phyloP scores from a whole-genome alignment of 2,329 filamentous ascomycete species.

The Calonectria pauciramosa region DNA sequence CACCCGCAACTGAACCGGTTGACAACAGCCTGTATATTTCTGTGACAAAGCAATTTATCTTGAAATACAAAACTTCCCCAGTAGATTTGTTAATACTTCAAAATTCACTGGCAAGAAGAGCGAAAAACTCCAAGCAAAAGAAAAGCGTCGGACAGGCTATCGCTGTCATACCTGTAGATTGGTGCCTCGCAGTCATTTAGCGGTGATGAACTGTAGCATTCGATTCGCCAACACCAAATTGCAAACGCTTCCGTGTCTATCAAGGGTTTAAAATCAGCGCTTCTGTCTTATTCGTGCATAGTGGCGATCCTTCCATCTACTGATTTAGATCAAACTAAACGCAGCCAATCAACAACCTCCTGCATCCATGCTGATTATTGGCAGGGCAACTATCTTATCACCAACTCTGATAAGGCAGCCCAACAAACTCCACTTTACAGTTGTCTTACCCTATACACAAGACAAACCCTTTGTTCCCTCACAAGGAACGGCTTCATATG shows the following conservation, averaged over 20 bases:
- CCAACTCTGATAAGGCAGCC: no score
- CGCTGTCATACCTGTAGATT: background rate
- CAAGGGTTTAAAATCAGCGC: background rate
- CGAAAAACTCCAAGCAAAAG: no score
- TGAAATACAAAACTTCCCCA: no score
- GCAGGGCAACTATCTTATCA: background rate
- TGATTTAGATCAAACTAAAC: background rate
- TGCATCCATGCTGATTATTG: background rate
- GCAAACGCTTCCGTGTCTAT: background rate
- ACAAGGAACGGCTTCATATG: no score
- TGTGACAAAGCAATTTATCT: no score
- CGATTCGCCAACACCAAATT: background rate
- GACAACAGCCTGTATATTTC: background rate
- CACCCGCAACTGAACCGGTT: background rate
- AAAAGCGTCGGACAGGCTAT: no score
- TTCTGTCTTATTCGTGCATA: background rate
- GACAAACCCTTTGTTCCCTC: no score
- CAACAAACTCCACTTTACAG: no score
- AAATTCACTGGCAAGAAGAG: no score
- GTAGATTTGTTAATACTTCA: background rate
- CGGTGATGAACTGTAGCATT: background rate
- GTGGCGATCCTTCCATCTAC: background rate
- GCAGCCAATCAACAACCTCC: background rate
- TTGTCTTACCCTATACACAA: no score
- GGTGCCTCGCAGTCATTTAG: background rate